phyloP scores from a whole-genome alignment of 2,329 filamentous ascomycete species.

The Aschersonia sp. region DNA sequence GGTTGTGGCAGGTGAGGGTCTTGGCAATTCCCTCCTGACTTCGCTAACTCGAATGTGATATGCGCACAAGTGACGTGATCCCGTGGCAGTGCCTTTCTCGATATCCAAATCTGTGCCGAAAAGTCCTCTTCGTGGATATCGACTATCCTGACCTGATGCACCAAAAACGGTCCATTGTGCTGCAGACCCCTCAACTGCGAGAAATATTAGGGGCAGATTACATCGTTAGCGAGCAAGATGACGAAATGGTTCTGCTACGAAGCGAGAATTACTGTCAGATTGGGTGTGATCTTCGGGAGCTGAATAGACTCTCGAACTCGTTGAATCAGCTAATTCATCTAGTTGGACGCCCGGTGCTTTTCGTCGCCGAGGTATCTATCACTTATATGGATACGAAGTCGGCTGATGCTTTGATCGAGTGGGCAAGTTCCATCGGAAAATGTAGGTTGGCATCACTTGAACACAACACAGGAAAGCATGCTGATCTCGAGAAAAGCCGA shows the following conservation, averaged over 20 bases:
- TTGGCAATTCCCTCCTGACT: too few relatives aligned
- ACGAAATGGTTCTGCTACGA: conserved; percentile 37
- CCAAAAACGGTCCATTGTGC: conserved; percentile 56
- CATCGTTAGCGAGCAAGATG: conserved; percentile 20
- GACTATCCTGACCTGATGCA: conserved; percentile 72
- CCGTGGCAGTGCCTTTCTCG: conserved; percentile 69
- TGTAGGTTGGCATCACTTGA: conserved; percentile 30
- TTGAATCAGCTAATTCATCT: conserved; percentile 45
- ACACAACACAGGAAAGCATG: not conserved
- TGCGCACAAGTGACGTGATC: conserved; percentile 58
- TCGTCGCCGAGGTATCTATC: conserved; percentile 79
- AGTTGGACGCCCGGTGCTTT: conserved; percentile 50
- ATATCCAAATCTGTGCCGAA: conserved; percentile 41
- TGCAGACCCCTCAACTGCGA: conserved; percentile 42
- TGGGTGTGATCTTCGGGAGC: conserved; percentile 65
- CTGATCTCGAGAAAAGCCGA: conserved; percentile 33
- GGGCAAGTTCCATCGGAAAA: conserved; percentile 57
- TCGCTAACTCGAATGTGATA: not conserved
- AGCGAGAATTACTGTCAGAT: conserved; percentile 64
- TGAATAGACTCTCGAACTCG: conserved; percentile 42
- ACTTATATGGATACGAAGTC: conserved; percentile 72
- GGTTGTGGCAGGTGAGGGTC: conserved; percentile 74
- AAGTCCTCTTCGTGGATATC: conserved; percentile 63
- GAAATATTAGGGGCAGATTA: conserved; percentile 17
- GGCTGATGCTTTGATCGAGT: conserved; percentile 60